Percentiles rank a stretch among this genome's conserved stretches.
Conservation (phyloP, 441 rosid species). For the Bruguiera hainesii region DNA sequence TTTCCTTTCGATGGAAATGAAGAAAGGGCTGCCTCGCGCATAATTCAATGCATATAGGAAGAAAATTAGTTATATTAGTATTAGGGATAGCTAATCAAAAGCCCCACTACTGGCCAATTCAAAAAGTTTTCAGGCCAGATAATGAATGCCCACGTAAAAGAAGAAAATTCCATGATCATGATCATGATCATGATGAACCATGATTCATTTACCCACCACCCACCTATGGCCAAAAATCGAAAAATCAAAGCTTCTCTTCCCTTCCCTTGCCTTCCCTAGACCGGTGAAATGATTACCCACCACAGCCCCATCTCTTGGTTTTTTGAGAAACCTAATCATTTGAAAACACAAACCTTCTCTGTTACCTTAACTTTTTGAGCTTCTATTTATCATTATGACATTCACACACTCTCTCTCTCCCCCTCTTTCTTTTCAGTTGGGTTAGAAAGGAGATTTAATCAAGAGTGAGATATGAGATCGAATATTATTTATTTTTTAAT, state of each 20-base stretch:
- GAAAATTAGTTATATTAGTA: too few species aligned
- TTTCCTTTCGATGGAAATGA: too few species aligned
- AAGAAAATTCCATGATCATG: constrained; percentile 32
- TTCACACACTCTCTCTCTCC: neutral
- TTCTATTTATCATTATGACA: constrained; percentile 26
- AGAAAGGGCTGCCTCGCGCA: too few species aligned
- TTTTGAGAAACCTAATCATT: constrained; percentile 43
- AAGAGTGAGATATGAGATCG: too few species aligned
- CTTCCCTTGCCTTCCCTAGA: constrained; percentile 10
- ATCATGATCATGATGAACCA: constrained; percentile 23
- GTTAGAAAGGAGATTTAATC: too few species aligned
- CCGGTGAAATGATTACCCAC: constrained; percentile 42
- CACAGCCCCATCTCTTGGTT: constrained; percentile 28
- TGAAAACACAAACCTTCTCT: constrained; percentile 6
- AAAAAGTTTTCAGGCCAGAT: too few species aligned
- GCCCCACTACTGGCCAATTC: too few species aligned
- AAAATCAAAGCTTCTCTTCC: constrained; percentile 14
- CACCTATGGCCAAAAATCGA: neutral
- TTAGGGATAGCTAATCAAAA: too few species aligned
- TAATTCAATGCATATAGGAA: too few species aligned
- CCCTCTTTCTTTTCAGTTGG: neutral
- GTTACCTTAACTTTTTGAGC: constrained; percentile 24
- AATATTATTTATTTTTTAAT: too few species aligned
- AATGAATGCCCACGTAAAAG: constrained; percentile 17
- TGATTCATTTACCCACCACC: constrained; percentile 19